These are phyloP conservation scores for Candida chilensis DNA, from an alignment of 805 yeast species.

Conservation along the genomic window DNA sequence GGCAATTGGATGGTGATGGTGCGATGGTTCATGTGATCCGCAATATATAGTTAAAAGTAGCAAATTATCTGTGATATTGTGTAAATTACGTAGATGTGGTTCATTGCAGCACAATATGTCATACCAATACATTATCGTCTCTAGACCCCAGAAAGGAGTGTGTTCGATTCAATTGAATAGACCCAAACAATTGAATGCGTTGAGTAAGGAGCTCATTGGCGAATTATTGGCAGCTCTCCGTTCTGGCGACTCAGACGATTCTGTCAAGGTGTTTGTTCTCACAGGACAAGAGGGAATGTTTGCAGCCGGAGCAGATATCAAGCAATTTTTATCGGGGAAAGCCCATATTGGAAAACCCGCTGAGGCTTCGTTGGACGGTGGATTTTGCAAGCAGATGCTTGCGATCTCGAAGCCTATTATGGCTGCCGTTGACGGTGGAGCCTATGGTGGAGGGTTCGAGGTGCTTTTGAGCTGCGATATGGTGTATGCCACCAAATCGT, in stretches of 20 bases:
- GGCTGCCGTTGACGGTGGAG: background rate
- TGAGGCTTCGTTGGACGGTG: background rate
- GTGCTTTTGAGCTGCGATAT: background rate
- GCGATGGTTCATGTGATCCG: too few relatives aligned
- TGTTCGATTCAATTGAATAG: slow-evolving; percentile 26
- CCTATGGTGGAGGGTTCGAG: slow-evolving; percentile 1
- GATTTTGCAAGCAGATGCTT: background rate
- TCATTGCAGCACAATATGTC: too few relatives aligned
- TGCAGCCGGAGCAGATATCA: background rate
- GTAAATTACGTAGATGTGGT: too few relatives aligned
- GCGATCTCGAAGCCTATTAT: background rate
- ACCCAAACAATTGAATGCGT: slow-evolving; percentile 35
- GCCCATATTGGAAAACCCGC: background rate
- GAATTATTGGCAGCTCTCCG: slow-evolving; percentile 28
- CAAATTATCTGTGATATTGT: too few relatives aligned
- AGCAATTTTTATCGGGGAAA: background rate
- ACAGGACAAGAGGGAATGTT: background rate
- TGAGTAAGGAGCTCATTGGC: slow-evolving; percentile 19
- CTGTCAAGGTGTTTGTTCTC: background rate
- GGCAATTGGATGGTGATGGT: too few relatives aligned
- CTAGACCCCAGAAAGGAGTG: slow-evolving; percentile 27
- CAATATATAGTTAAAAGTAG: too few relatives aligned
- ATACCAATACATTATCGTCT: too few relatives aligned
- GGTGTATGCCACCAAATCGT: background rate
- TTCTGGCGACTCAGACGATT: background rate